phyloP scores from a whole-genome alignment of 805 yeast species.

The Wickerhamiella allomyrinae region DNA sequence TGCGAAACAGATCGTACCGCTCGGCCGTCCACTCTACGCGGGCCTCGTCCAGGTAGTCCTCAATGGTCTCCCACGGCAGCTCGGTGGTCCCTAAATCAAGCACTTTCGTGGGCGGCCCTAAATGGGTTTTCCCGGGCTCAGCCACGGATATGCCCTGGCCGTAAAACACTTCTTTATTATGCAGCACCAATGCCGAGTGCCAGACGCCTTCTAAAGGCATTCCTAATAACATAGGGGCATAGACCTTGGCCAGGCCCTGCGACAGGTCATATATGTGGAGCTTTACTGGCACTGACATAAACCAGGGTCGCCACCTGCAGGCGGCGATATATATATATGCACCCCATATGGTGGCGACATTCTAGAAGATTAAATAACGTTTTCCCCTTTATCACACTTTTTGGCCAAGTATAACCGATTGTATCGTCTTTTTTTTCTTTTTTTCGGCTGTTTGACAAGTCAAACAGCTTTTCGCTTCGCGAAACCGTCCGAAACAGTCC shows the following conservation, averaged over 20 bases:
- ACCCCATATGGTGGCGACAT: too few species aligned
- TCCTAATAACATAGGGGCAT: conserved; percentile 36
- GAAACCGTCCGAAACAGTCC: too few species aligned
- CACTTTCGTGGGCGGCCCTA: conserved; percentile 42
- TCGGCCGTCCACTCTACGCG: conserved; percentile 30
- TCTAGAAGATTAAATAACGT: too few species aligned
- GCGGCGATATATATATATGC: not conserved
- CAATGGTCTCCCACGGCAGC: conserved; percentile 37
- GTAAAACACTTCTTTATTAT: conserved; percentile 43
- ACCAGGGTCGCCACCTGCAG: not conserved
- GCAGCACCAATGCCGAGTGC: conserved; percentile 45
- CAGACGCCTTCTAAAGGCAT: conserved; percentile 44
- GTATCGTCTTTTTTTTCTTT: too few species aligned
- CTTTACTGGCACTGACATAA: conserved; percentile 25
- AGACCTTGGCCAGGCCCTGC: conserved; percentile 37
- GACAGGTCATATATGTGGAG: conserved; percentile 53
- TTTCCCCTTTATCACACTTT: too few species aligned
- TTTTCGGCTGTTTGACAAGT: too few species aligned
- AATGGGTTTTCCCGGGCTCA: conserved; percentile 41
- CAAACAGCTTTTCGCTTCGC: too few species aligned
- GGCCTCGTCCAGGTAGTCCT: conserved; percentile 40
- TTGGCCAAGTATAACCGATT: not conserved
- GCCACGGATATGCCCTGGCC: conserved; percentile 42
- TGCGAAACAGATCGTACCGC: conserved; percentile 42
- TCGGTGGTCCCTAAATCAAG: conserved; percentile 40